Evolutionary conservation across 2,329 filamentous ascomycete genomes (phyloP).

Genomic region (Paraphaeosphaeria sporulosa): DNA sequence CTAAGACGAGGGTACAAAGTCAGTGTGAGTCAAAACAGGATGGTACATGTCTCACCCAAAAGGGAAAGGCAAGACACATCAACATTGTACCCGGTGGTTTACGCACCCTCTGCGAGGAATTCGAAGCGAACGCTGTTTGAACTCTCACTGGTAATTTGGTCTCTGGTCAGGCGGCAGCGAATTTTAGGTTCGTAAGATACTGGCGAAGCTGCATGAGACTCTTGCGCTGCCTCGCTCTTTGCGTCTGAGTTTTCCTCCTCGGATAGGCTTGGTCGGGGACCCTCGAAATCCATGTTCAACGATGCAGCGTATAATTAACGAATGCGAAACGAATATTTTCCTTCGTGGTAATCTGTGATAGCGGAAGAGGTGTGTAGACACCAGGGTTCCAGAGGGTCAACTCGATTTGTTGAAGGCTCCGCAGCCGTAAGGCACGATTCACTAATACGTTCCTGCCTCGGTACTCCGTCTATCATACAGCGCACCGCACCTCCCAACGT

Average conservation of each 20-base stretch:
- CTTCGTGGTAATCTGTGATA: not conserved
- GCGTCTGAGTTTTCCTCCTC: not conserved
- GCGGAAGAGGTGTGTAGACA: not conserved
- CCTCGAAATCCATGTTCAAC: not conserved
- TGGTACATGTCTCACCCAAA: too few species aligned
- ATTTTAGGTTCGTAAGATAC: not conserved
- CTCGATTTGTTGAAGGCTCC: not conserved
- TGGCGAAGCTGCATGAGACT: not conserved
- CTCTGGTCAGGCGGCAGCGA: not conserved
- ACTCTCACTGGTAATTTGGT: not conserved
- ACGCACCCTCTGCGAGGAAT: slow-evolving; percentile 45
- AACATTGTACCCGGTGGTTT: too few species aligned
- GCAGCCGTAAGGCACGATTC: not conserved
- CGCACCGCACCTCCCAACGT: not conserved
- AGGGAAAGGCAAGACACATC: too few species aligned
- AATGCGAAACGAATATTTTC: not conserved
- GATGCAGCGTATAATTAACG: not conserved
- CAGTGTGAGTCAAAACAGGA: too few species aligned
- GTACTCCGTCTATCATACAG: not conserved
- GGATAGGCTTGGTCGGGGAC: not conserved
- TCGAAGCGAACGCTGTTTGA: slow-evolving; percentile 19
- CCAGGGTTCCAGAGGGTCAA: not conserved
- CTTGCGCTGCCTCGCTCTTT: not conserved
- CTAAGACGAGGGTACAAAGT: too few species aligned
- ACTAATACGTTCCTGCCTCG: not conserved